Base-by-base conservation (phyloP, 2,329 filamentous ascomycete genomes). In the Cadophora luteo-olivacea region DNA sequence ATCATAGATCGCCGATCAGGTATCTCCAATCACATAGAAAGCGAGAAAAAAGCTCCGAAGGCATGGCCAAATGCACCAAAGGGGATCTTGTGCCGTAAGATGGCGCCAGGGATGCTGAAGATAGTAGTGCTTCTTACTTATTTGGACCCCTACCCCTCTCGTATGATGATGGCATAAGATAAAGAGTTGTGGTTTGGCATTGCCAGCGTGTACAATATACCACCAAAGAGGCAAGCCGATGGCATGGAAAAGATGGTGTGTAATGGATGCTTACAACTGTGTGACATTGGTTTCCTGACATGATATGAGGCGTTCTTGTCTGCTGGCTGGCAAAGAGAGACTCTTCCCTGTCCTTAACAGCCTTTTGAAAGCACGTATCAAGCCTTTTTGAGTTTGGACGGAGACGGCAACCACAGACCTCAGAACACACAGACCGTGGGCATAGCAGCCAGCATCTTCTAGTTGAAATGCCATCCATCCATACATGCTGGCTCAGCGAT, bases 101-200 rank as follows among this genome's bases (percentile, higher is more conserved):
- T 33, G 52, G 25, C 52, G 52, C 52, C 52, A 55, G 52, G 52
- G 29, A 55, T 55, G 14, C 29, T 55, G 14, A 29, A 55, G 29
- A 19, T 33, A 14, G 52, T 33, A 1, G 14, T 33, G 33, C 25
- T 5, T 33, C 6, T 49, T 19, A 9, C 45, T 3, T 49, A 22
- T 49, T 22, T 22, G 45, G 45, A 49, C 45, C 19, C 45, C n/a
- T 22, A 22, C 45, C 45, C 45, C 45, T 22, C 45, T 49, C 45
- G 6, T 22, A 49, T 49, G 52, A 55, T 16, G 25, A 54, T 33
- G 52, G 52, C 14, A 32, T n/a, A 14, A 55, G 12, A 45, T 45
- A 33, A 55, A 32, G 29, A 33, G 24, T 11, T 32, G 12, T 22
- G 19, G 45, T 49, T 8, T 9, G 19, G 45, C n/a, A 49, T 55